phyloP scores from a whole-genome alignment of 768 basidiomycete genomes.

The Tylopilus sp. region DNA sequence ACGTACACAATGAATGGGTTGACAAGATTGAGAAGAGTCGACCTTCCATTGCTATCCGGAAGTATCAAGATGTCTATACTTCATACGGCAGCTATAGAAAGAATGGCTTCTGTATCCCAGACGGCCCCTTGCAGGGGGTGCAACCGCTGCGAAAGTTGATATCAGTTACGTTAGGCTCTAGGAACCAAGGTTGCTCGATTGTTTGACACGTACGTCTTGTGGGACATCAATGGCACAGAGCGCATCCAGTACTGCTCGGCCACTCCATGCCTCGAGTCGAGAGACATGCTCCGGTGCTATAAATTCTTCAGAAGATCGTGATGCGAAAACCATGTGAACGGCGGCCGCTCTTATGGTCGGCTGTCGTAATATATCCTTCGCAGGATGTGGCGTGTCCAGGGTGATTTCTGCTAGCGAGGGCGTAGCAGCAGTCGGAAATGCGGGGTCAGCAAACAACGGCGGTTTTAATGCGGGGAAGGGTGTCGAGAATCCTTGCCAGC shows the following conservation, averaged over 20 bases:
- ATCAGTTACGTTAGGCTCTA: constrained; percentile 9
- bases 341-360: constrained; percentile 68
- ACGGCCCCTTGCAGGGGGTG: constrained; percentile 56
- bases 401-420: constrained; percentile 7
- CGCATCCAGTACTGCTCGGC: constrained; percentile 57
- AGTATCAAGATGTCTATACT: background rate
- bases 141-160: constrained; percentile 37
- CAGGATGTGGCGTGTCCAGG: background rate
- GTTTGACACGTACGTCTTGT: constrained; percentile 39
- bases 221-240: constrained; percentile 46
- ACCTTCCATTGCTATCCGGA: constrained; percentile 1
- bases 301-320: constrained; percentile 65
- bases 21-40: background rate
- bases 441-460: constrained; percentile 45
- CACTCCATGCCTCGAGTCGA: constrained; percentile 59
- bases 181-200: background rate
- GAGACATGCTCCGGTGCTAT: constrained; percentile 67
- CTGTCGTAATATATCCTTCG: constrained; percentile 4
- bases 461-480: constrained; percentile 27
- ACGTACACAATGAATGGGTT: background rate
- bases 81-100: constrained; percentile 10
- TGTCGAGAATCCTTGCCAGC: constrained; percentile 47
- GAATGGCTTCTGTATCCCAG: constrained; percentile 38
- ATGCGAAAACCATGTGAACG: constrained; percentile 81
- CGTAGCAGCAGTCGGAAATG: constrained; percentile 26